Evolutionary conservation across 1,139 yeast genomes (phyloP), one percentile per base, ranked within the genome.

Genomic region (Sugiyamaella pinicola): DNA sequence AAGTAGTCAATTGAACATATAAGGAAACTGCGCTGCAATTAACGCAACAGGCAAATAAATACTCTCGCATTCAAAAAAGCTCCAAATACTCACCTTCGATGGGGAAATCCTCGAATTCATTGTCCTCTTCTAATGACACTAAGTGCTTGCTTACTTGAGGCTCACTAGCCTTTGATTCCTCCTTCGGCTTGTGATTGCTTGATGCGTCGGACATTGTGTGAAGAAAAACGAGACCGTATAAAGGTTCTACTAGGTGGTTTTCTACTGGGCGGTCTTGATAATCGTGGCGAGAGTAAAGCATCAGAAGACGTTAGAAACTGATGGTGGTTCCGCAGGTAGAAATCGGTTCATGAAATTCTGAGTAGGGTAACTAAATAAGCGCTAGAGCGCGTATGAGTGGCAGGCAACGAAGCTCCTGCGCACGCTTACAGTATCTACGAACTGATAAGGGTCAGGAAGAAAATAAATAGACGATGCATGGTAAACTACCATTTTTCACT

Each of bases 91-190:
- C 75, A 70, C 85, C 81, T 64, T 88, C 96, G 51, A 83, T 90
- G 3, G 96, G 96, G 71, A 90, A 90, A 67, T 90, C 97, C 74
- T 90, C 97, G 69, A 90, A 90, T 70, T 89, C 96, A 68, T 90
- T 96, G 66, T 90, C 96, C 63, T 88, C 96, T 66, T 89, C 96
- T 54, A 89, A 74, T 1, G 91, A 80, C 64, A 78, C 80, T 17
- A 76, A 70, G 47, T 71, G 60, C 49, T 53, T 49, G 56, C 55
- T 43, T 22, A 29, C 48, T 43, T 42, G 52, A 6, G 49, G 42
- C 12, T 45, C 49, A 8, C n/a, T 21, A 10, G 49, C 21, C 22
- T 45, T 45, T 10, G 18, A 17, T 2, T 45, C 49, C 6, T 45
- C 49, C 33, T 45, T 45, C 3, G 47, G 29, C 33, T 34, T 45